A percentile compares a stretch with the other conserved stretches of the same genome.
phyloP scores from a whole-genome alignment of 176 grass and related monocot genomes.

The Cymbopogon citratus region DNA sequence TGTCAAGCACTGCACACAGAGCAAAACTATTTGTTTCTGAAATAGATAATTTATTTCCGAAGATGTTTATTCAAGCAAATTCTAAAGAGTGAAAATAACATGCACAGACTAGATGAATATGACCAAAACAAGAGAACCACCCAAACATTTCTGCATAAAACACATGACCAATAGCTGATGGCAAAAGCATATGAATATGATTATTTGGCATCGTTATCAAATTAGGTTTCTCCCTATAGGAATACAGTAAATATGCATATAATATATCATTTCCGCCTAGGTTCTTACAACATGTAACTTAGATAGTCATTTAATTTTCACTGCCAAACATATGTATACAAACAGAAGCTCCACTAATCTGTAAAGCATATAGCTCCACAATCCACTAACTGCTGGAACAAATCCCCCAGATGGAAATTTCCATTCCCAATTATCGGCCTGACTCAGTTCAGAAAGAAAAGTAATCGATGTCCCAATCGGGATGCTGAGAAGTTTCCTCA shows the following conservation, averaged over 20 bases:
- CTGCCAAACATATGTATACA: neutral
- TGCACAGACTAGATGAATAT: too few relatives aligned
- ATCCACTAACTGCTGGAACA: neutral
- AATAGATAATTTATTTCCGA: too few relatives aligned
- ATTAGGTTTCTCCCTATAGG: neutral
- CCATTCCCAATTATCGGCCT: neutral
- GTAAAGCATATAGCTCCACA: neutral
- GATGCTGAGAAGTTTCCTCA: neutral
- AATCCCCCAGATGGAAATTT: neutral
- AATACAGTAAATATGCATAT: neutral
- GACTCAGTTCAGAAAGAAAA: neutral
- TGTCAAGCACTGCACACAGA: too few relatives aligned
- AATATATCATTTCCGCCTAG: neutral
- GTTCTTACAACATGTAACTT: neutral
- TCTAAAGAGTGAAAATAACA: too few relatives aligned
- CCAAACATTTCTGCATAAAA: too few relatives aligned
- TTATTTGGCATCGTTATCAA: neutral
- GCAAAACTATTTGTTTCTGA: too few relatives aligned
- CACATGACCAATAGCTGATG: too few relatives aligned
- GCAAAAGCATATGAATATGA: neutral
- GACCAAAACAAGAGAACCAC: too few relatives aligned
- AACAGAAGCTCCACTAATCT: neutral
- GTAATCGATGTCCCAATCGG: neutral
- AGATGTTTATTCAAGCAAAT: too few relatives aligned
- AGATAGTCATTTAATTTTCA: neutral